Base-by-base conservation (phyloP, 768 basidiomycete genomes). In the Udeniomyces megalosporus region DNA sequence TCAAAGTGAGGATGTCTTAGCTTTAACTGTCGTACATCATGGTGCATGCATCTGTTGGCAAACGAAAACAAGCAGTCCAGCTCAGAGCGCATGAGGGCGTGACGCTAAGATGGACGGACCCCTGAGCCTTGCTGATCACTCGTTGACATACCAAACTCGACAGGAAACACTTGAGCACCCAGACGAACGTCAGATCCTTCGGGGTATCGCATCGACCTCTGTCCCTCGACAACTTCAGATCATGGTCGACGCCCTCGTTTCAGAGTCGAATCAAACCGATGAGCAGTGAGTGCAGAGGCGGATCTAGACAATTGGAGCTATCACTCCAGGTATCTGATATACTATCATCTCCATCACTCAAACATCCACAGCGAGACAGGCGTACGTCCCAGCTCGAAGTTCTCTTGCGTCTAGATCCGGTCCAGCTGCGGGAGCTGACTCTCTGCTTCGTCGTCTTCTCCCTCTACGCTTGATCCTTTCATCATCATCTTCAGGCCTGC, bases 191-290 rank as follows among this genome's bases (percentile, higher is more conserved):
- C 89, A 92, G 72, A 73, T 95, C 42, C 76, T 81, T 14, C 81
- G 80, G 70, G 89, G 92, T 15, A 91, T 92, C 69, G 75, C 76
- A 56, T 82, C 82, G 12, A 95, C 92, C 3, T 80, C 82, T 71
- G 89, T 92, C 0, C 88, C 91, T 8, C 76, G 74, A 28, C 80
- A 82, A 67, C 76, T 93, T 22, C 79, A 82, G 68, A 80, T 82
- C 4, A 84, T 96, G 78, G 86, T 90, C 2, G 86, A 92, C 73
- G 78, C 84, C 15, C 78, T 95, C 54, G 86, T 91, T 11, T 81
- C 82, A 77, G 92, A 95, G 73, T 85, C 86, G 17, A 83, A 83
- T 12, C 79, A 84, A 64, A 80, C 80, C n/a, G 87, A 90, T 69
- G 86, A 86, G 75, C 88, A 86, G 89, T 93, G 74, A 68, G 85